Evolutionary conservation across 2,329 filamentous ascomycete species (phyloP), one percentile per base, ranked within the genome.

Genomic region (Nemania bipapillata): DNA sequence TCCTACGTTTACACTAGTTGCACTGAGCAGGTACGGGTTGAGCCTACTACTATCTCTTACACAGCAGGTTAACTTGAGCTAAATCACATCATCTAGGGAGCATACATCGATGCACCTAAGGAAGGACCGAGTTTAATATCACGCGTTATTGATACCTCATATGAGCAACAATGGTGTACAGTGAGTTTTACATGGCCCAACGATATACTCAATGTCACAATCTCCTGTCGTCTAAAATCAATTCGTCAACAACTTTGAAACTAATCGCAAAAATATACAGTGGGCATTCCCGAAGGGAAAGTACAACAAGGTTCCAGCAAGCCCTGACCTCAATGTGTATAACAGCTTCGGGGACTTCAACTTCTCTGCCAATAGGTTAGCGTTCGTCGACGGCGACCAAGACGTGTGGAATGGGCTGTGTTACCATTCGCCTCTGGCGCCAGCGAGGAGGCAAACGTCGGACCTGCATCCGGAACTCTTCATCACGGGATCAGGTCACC

Each of bases 91-190:
- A 30, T 4, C 5, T 32, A 76, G 49, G 85, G 85, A 7, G 79
- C 80, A 0, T 87, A 86, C 67, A 84, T 86, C 75, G 80, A 81
- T 11, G 84, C 85, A 0, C 80, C 82, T 0, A 74, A 79, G 22
- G 73, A 79, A 6, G 81, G 81, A 0, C 84, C 84, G 0, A 80
- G 80, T 0, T 77, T 87, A 2, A 77, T 87, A 20, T 85, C 83
- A 0, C 80, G 83, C 5, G 82, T 83, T 0, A 71, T 87, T 4
- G 79, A 84, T 55, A 79, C 79, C 8, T 77, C 81, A 47, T 87
- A 87, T 74, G 86, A 84, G 42, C 85, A 86, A 70, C 82, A 86
- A 74, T 87, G 85, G 84, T 87, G 85, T 71, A 81, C 73, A 26
- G 71, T 73, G 66, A 55, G 50, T 54, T n/a, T 11, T 30, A n/a